Evolutionary conservation across 768 basidiomycete genomes (phyloP), one percentile per base, ranked within the genome.

Genomic region (Astraeus odoratus): DNA sequence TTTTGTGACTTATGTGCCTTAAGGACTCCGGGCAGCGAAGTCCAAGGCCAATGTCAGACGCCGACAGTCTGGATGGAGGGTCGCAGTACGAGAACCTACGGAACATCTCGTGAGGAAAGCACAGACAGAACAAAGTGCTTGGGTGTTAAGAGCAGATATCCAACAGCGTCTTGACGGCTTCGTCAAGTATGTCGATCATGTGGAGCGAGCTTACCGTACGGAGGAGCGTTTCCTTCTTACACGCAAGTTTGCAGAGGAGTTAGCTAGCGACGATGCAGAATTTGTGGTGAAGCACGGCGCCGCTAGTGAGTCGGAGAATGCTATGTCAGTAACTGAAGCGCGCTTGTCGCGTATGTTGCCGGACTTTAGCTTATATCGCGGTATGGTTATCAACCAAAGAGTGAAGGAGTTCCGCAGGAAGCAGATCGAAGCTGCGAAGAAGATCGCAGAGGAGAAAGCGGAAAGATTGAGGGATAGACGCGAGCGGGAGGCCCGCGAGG

Each of bases 171-270:
- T 94, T 46, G 81, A 89, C 33, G 76, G 89, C 51, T 74, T 82
- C 44, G 61, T 80, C 40, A 95, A 95, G 70, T 83, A 91, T 19
- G 76, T 95, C 53, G 92, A 97, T 58, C 92, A 96, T 67, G 64
- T 85, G 59, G 93, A 95, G 68, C 87, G 94, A 51, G 92, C 92
- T 3, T 86, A 83, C 67, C 83, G 94, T 51, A 88, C 88, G 63
- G 91, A 90, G 49, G 92, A 96, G 63, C 76, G 81, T n/a, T 86
- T 90, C 1, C 72, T 97, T 8, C 75, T 95, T 40, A 76, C 74
- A 5, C 68, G 82, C 53, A 92, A 97, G 64, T 94, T 94, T 62
- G 80, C 83, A 40, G 60, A 67, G 8, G 92, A 96, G 60, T 88
- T 92, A 60, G 73, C 72, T 40, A 71, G 72, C 42, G 93, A 95